phyloP scores from a whole-genome alignment of 306 rosid species.

The Prunus padus region DNA sequence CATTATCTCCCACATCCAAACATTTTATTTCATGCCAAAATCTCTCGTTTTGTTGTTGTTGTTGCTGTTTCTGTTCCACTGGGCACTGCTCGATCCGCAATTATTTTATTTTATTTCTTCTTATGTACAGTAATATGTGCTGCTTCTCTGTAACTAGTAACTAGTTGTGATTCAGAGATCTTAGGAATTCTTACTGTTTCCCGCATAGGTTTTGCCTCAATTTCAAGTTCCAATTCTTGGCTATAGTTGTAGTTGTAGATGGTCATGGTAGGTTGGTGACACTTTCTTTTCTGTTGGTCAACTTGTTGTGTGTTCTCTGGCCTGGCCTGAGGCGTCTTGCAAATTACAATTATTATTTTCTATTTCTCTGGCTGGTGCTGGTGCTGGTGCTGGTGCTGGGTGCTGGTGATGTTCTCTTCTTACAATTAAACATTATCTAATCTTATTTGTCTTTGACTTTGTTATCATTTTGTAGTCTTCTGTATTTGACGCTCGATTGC shows the following conservation, averaged over 20 bases:
- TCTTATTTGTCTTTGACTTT: background rate
- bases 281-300: background rate
- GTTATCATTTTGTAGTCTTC: background rate
- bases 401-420: background rate
- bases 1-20: no score
- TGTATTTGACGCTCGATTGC: background rate
- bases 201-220: background rate
- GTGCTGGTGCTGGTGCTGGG: no score
- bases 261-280: background rate
- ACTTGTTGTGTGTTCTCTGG: background rate
- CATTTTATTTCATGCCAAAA: background rate
- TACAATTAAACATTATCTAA: background rate
- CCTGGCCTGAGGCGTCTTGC: background rate
- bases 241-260: background rate
- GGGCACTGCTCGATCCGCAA: no score
- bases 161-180: background rate
- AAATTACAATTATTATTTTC: background rate
- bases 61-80: no score
- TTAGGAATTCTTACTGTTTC: background rate
- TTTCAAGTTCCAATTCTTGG: background rate
- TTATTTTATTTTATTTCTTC: no score
- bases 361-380: background rate
- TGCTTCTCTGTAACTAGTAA: background rate
- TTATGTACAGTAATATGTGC: no score
- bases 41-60: background rate